phyloP scores from a whole-genome alignment of 2,329 filamentous ascomycete species.

The Purpureocillium takamizusanense region DNA sequence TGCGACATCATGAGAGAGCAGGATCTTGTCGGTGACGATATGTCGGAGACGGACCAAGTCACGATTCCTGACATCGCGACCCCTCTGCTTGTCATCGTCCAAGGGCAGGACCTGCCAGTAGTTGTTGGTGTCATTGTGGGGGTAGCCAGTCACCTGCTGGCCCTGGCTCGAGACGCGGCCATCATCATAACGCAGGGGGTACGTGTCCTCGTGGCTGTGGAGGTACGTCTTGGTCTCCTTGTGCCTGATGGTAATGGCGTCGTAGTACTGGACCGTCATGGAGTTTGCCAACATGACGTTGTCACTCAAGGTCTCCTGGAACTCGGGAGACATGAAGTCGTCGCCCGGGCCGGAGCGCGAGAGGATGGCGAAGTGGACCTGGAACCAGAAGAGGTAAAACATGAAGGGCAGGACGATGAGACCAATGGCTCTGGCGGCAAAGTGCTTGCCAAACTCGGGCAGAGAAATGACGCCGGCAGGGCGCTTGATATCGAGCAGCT shows the following conservation, averaged over 20 bases:
- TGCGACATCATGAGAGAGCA: conserved; percentile 92
- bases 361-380: conserved; percentile 93
- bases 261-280: conserved; percentile 80
- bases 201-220: conserved; percentile 82
- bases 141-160: conserved; percentile 96
- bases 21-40: conserved; percentile 72
- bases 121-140: conserved; percentile 98
- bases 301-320: conserved; percentile 94
- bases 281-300: conserved; percentile 87
- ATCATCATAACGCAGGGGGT: conserved; percentile 93
- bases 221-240: conserved; percentile 97
- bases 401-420: conserved; percentile 88
- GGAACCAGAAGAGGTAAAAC: conserved; percentile 99
- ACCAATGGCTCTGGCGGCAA: conserved; percentile 75
- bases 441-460: conserved; percentile 78
- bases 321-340: conserved; percentile 97
- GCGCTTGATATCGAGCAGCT: conserved; percentile 81
- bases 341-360: conserved; percentile 85
- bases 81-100: conserved; percentile 46
- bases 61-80: conserved; percentile 66
- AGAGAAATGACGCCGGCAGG: conserved; percentile 72
- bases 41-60: conserved; percentile 84
- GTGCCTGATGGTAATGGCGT: conserved; percentile 79
- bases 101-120: conserved; percentile 87
- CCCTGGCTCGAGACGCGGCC: conserved; percentile 95